Evolutionary conservation across 495 filamentous ascomycete genomes (phyloP), one percentile per base, ranked within the genome.

Genomic region (Parathielavia hyrcaniae): DNA sequence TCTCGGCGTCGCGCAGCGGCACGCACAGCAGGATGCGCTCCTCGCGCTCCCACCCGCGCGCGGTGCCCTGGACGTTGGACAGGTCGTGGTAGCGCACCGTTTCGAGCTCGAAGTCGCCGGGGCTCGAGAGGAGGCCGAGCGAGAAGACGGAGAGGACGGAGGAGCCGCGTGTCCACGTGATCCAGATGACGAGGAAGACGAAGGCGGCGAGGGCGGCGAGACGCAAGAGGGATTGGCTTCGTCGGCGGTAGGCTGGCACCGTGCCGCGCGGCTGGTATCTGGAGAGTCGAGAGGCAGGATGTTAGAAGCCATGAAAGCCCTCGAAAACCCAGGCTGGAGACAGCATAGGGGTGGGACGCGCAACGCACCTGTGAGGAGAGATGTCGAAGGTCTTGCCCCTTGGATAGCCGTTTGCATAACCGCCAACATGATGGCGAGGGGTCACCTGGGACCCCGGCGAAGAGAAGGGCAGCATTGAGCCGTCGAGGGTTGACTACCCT

Each of bases 51-150:
- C 93, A 97, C 12, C 93, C 93, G 62, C 86, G 84, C 49, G 86
- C 87, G 7, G 89, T 89, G 20, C 93, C 93, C 64, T 95, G 87
- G 13, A 92, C 87, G 67, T 93, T 87, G 49, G 85, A 85, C 45
- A 99, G 81, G 71, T 99, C 95, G 76, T 97, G 97, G 71, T 97
- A 96, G 49, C 91, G 88, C 46, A 97, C 88, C 2, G 95, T 97
- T 67, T 96, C 88, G 52, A 97, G 81, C 54, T 91, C 82, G 57
- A 89, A 81, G 62, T 73, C 71, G 61, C 87, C 85, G 30, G 73
- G 71, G 23, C 81, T 73, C 35, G 85, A 81, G 12, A 95, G 70
- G 32, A 93, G 76, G 40, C 89, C 86, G 17, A 96, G 73, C 1
- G 90, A 86, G 60, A 93, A 72, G 12, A 86, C 69, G 17, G 88